A percentile compares a stretch with the other conserved stretches of the same genome.
Conservation (phyloP, 2,329 filamentous ascomycete genomes). For the Penicillium palitans region DNA sequence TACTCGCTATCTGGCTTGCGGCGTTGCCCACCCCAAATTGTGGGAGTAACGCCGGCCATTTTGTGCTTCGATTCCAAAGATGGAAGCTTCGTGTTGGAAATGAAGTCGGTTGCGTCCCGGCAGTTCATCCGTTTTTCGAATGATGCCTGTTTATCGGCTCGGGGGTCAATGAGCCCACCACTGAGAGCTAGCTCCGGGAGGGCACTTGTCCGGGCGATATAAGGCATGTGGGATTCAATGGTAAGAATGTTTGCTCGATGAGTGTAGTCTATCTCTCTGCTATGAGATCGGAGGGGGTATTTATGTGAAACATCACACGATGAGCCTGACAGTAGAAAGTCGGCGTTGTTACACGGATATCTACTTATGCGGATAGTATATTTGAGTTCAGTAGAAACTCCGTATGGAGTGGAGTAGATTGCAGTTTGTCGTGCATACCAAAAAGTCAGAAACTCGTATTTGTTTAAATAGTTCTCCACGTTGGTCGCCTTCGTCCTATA, state of each 20-base stretch:
- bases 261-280: background rate
- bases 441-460: too few species aligned
- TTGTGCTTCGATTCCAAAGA: conserved; percentile 8
- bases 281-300: background rate
- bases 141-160: conserved; percentile 14
- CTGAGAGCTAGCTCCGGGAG: conserved; percentile 12
- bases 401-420: fast-evolving
- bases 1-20: background rate
- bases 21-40: background rate
- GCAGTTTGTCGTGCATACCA: too few species aligned
- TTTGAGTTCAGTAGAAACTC: too few species aligned
- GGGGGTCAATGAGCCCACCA: conserved; percentile 16
- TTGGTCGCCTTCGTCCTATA: background rate
- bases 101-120: conserved; percentile 16
- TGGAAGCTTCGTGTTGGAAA: conserved; percentile 12
- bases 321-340: background rate
- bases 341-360: background rate
- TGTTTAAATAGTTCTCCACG: too few species aligned
- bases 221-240: conserved; percentile 10
- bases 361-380: too few species aligned
- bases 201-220: conserved; percentile 8
- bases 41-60: conserved; percentile 7
- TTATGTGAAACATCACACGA: background rate
- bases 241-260: background rate
- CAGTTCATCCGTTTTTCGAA: conserved; percentile 15